phyloP scores from a whole-genome alignment of 2,329 filamentous ascomycete genomes.

The Verticillium klebahnii region DNA sequence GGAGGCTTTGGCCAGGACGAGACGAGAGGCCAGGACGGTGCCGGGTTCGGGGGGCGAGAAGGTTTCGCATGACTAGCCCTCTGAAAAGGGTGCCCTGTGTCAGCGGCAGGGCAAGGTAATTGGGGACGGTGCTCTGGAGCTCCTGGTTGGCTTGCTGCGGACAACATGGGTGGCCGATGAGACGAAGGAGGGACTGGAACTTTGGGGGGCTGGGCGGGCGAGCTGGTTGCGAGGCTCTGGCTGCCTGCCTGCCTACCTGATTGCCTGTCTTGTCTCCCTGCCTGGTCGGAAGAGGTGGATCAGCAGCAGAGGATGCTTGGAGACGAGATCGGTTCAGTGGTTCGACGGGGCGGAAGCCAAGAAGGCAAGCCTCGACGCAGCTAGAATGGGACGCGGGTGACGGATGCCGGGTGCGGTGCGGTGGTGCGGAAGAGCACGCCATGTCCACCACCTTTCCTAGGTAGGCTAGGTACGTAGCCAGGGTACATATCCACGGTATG shows the following conservation, averaged over 20 bases:
- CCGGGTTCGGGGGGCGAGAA: not conserved
- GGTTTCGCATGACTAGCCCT: not conserved
- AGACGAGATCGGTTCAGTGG: not conserved
- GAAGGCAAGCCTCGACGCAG: not conserved
- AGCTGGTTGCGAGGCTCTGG: conserved; percentile 9
- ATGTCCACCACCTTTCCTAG: not conserved
- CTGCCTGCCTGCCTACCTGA: not conserved
- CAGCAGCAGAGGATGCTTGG: not conserved
- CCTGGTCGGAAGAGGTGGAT: not conserved
- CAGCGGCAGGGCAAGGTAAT: not conserved
- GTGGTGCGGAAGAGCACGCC: not conserved
- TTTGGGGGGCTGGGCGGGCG: not conserved
- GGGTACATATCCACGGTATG: too few relatives aligned
- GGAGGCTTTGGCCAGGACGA: not conserved
- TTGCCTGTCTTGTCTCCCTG: not conserved
- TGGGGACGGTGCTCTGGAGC: not conserved
- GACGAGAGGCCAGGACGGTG: not conserved
- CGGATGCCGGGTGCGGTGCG: not conserved
- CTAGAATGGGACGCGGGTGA: not conserved
- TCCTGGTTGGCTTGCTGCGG: not conserved
- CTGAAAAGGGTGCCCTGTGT: not conserved
- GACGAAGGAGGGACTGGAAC: not conserved
- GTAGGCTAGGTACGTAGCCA: not conserved
- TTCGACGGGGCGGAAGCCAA: not conserved
- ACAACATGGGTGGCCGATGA: not conserved